A percentile compares a stretch with the other conserved stretches of the same genome.
Conservation (phyloP, 768 basidiomycete species). For the Boletus tomentosulus region DNA sequence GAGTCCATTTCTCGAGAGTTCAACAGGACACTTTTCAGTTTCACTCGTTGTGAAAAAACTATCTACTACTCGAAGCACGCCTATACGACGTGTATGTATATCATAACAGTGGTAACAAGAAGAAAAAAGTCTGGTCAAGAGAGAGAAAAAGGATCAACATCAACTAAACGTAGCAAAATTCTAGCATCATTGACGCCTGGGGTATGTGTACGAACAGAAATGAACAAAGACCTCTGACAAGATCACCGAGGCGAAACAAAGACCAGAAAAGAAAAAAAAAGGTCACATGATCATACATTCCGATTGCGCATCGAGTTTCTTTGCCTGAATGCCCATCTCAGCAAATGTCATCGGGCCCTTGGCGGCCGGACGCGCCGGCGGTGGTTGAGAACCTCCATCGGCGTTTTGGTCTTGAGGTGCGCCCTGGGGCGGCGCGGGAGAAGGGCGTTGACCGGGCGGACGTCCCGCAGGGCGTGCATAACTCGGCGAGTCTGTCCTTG, state of each 20-base stretch:
- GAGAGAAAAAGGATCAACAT: background rate
- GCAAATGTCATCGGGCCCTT: constrained; percentile 75
- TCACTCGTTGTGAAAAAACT: background rate
- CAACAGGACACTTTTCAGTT: background rate
- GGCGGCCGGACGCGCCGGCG: constrained; percentile 4
- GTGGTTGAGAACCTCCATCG: constrained; percentile 1
- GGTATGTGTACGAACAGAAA: background rate
- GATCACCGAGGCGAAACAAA: background rate
- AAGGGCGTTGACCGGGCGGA: constrained; percentile 29
- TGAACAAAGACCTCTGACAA: background rate
- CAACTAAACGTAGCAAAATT: background rate
- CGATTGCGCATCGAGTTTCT: constrained; percentile 65
- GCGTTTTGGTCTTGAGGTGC: background rate
- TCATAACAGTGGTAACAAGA: background rate
- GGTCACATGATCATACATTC: constrained; percentile 84
- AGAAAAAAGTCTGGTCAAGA: background rate
- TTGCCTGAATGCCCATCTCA: constrained; percentile 88
- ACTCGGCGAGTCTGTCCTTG: constrained; percentile 19
- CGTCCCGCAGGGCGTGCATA: constrained; percentile 30
- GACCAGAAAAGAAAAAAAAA: background rate
- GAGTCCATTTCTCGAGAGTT: background rate
- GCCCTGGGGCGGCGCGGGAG: constrained; percentile 11
- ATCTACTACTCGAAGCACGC: background rate
- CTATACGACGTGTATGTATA: background rate
- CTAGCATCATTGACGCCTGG: background rate